A percentile compares a stretch with the other conserved stretches of the same genome.
Conservation (phyloP, 768 basidiomycete species). For the Trametopsis cervina region DNA sequence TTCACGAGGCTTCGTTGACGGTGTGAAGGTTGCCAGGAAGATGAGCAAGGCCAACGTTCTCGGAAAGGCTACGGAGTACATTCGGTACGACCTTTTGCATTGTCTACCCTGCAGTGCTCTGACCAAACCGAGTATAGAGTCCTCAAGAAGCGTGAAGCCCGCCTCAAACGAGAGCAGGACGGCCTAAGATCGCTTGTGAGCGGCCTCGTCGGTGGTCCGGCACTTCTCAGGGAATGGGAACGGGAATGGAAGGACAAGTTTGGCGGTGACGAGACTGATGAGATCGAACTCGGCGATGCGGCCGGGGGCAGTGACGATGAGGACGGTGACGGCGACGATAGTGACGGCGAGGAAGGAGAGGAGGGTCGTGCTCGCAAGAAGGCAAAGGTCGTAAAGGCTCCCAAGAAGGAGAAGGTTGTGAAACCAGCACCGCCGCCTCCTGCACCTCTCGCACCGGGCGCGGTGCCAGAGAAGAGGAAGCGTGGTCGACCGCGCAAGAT, state of each 20-base stretch:
- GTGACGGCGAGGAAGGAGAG: conserved; percentile 27
- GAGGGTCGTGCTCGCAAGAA: conserved; percentile 59
- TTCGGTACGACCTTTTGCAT: conserved; percentile 37
- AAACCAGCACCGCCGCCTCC: conserved; percentile 24
- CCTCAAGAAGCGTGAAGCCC: conserved; percentile 67
- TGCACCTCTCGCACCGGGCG: conserved; percentile 25
- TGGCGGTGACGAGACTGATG: conserved; percentile 71
- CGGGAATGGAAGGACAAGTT: conserved; percentile 64
- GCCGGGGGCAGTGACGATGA: conserved; percentile 40
- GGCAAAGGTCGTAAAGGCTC: conserved; percentile 37
- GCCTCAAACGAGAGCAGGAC: conserved; percentile 68
- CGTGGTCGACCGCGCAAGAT: conserved; percentile 78
- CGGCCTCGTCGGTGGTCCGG: conserved; percentile 70
- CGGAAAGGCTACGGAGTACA: conserved; percentile 88
- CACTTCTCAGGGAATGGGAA: conserved; percentile 70
- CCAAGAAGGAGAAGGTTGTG: conserved; percentile 36
- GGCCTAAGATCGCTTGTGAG: conserved; percentile 63
- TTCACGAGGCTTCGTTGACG: conserved; percentile 81
- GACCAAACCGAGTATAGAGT: conserved; percentile 37
- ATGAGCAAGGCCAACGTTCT: conserved; percentile 88
- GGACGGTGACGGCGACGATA: conserved; percentile 45
- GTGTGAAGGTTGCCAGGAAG: conserved; percentile 88
- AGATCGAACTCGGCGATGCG: conserved; percentile 34
- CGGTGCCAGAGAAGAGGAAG: conserved; percentile 71
- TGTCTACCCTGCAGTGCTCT: conserved; percentile 1